Conservation (phyloP, 2,329 filamentous ascomycete genomes). For the Didymella arachidicola region DNA sequence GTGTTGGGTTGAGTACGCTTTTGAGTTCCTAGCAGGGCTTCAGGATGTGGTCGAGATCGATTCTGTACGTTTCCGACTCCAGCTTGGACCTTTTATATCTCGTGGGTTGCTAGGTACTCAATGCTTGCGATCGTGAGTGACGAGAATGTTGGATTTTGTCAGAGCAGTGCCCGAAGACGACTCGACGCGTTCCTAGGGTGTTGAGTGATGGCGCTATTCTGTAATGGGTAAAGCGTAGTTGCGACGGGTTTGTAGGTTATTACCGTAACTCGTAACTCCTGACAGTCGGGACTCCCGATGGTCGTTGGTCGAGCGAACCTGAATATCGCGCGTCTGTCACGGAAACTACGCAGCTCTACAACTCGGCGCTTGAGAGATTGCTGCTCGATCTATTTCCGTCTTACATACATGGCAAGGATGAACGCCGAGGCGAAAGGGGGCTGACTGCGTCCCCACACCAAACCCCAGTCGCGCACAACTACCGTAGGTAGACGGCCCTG, state of each 20-base stretch:
- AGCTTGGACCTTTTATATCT: too few relatives aligned
- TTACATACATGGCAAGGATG: neutral
- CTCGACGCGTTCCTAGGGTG: neutral
- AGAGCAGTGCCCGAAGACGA: neutral
- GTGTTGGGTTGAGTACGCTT: too few relatives aligned
- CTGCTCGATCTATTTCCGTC: neutral
- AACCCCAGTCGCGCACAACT: neutral
- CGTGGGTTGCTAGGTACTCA: too few relatives aligned
- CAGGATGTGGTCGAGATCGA: too few relatives aligned
- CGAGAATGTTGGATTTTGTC: too few relatives aligned
- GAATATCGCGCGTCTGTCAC: neutral
- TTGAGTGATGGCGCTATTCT: neutral
- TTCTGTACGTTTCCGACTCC: too few relatives aligned
- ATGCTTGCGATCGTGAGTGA: too few relatives aligned
- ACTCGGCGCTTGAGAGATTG: neutral
- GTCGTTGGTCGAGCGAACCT: neutral
- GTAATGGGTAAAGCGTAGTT: neutral
- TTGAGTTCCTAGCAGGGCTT: too few relatives aligned
- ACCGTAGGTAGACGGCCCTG: too few relatives aligned
- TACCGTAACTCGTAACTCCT: neutral
- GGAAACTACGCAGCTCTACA: neutral
- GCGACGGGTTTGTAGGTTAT: too few relatives aligned
- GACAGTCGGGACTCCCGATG: too few relatives aligned
- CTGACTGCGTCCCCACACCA: constrained; percentile 10
- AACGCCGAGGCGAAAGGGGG: neutral